Base-by-base conservation (phyloP, 441 rosid genomes). In the Erodium trifolium region DNA sequence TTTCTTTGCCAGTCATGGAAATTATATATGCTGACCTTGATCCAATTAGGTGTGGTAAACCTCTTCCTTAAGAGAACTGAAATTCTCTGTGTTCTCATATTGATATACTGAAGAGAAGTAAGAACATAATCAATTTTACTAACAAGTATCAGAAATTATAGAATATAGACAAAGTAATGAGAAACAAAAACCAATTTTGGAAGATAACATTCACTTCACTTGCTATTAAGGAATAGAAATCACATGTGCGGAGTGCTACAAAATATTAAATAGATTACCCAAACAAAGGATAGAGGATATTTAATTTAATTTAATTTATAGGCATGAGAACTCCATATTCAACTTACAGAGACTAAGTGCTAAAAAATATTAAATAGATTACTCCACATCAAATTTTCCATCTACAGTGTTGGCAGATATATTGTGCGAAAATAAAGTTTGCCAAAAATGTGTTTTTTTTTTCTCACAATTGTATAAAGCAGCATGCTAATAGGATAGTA, bases 31-130 rank as follows among this genome's bases (percentile, higher is more conserved):
- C 80, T 77, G 77, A 92, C 99, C 98, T 95, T 95, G 67, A 90
- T 82, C 98, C 99, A 95, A 73, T 95, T 92, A 70, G 97, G 99
- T 76, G 99, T 86, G 34, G 85, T 87, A 78, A 95, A 88, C 78
- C 99, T 88, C 80, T 92, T 92, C 81, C 90, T 87, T 77, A 95
- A 77, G 73, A 95, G 87, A 85, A 84, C 78, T 19, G 96, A 92
- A 75, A 90, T 81, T 81, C 84, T 86, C 82, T 85, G 95, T 60
- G 92, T 90, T 82, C 96, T 90, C 84, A 88, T 75, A 71, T 81
- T 83, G 71, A 86, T 84, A 71, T 90, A 90, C 99, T 95, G 90
- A 63, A 75, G 67, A 70, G 76, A 72, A 57, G 51, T 37, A 45
- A 63, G 29, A 10, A 9, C n/a, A 72, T 4, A 41, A 65, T 66